Evolutionary conservation across 352 stramenopile genomes (phyloP), one percentile per base, ranked within the genome.

Genomic region (Globisporangium viniferum): DNA sequence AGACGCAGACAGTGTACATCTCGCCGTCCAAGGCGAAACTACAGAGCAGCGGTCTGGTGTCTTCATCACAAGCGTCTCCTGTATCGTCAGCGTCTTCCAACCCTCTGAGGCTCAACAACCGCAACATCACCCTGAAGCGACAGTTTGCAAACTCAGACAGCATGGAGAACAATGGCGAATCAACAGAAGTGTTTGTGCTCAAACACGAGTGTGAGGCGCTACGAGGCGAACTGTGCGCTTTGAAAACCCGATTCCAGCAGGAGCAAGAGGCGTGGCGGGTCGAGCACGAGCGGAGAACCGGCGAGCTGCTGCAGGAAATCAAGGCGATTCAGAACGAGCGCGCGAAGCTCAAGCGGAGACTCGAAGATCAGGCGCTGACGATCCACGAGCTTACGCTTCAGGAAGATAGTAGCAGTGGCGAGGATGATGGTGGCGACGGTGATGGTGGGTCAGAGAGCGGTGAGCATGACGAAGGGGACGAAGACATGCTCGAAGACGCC

Each of bases 311-410:
- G 60, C 65, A 62, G 3, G 73, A 90, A 67, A 63, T 91, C 29
- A 72, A 84, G 55, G 33, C 20, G 3, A 66, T 88, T 10, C 74
- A 90, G 67, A 49, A 66, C 3, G 80, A 91, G 51, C 73, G 74
- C 36, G 53, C 68, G 5, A 82, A 79, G 64, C 68, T 91, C 24
- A 79, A 77, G 57, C 73, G 71, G 27, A 72, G 69, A 14, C 39
- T 93, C 1, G 70, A 89, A 15, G 81, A 91, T 29, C 80, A 90
- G 68, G 83, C 85, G 4, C 63, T 91, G 41, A 93, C 85, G 9
- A 91, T 93, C 63, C 85, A 93, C 48, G 85, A 93, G 63, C 75
- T 93, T 29, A 93, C 85, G 1, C 70, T 93, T 7, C 81, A 93
- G 73, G 85, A 91, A 60, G 84, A 92, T 22, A 55, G 58, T 46